Base-by-base conservation (phyloP, 345 rosid species). In the Boechera divaricarpa region DNA sequence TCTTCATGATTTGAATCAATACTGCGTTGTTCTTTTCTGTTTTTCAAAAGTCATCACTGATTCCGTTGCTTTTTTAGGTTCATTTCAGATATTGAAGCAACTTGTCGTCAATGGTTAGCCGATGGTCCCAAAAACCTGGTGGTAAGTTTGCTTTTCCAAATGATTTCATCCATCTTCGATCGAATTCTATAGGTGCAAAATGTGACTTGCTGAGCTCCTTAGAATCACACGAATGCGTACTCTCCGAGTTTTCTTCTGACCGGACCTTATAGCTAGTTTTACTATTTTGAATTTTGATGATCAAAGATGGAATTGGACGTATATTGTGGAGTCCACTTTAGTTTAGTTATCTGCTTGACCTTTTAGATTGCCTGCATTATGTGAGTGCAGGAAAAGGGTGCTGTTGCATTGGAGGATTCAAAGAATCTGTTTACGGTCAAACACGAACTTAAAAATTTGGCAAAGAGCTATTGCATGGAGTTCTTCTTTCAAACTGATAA, bases 41-140 rank as follows among this genome's bases (percentile, higher is more conserved):
- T 59, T 45, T n/a, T 38, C 44, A 24, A 57, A 21, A 41, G 47
- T 52, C 36, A 60, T n/a, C 18, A 31, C 44, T 78, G 63, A 42
- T 52, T 58, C 72, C 60, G 45, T 26, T 47, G n/a, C 18, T 51
- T 62, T 26, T 66, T 31, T 65, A 95, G 99, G 87, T 95, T 95
- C 71, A 92, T 95, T 76, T 95, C 99, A 36, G 98, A 95, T 51
- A 86, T 95, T 32, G 99, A 95, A 82, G 97, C 96, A 29, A 81
- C 85, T 77, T 92, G 97, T 85, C 86, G 98, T 74, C 91, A 87
- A 82, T 95, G 99, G 99, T 73, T 84, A 80, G 90, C 96, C 47
- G 88, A 95, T 82, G 98, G 98, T 76, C 90, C 96, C 3, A 88
- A 85, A 73, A 89, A 91, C 80, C 81, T 95, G 70, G 75, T 88